Evolutionary conservation across 768 basidiomycete species (phyloP).

Genomic region (Auriscalpium orientale): DNA sequence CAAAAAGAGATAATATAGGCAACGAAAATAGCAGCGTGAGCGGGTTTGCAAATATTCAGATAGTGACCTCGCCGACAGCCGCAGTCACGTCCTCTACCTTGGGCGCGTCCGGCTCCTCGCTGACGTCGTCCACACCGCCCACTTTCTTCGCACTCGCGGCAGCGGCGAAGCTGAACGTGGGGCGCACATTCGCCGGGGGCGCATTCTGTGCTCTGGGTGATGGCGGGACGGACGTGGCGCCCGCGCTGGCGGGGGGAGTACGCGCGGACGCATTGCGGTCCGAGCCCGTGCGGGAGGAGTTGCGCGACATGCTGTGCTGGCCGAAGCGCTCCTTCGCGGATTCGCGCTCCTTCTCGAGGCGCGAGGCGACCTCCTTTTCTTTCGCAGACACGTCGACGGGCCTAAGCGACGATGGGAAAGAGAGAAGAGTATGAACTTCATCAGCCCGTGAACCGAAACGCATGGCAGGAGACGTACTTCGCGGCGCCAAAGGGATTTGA

Average conservation of each 20-base stretch:
- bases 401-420: slow-evolving; percentile 27
- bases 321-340: slow-evolving; percentile 27
- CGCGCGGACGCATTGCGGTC: slow-evolving; percentile 22
- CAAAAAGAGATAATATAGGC: slow-evolving; percentile 8
- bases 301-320: slow-evolving; percentile 38
- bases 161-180: slow-evolving; percentile 75
- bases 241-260: slow-evolving; percentile 17
- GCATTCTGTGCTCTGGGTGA: slow-evolving; percentile 5
- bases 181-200: slow-evolving; percentile 48
- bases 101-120: slow-evolving; percentile 13
- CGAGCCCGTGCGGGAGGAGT: slow-evolving; percentile 26
- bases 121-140: slow-evolving; percentile 18
- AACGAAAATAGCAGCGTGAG: slow-evolving; percentile 1
- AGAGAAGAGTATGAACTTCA: neutral
- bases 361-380: slow-evolving; percentile 69
- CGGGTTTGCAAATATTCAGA: slow-evolving; percentile 15
- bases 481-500: slow-evolving; percentile 87
- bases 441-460: neutral
- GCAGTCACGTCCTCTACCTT: slow-evolving; percentile 20
- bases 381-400: slow-evolving; percentile 78
- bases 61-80: slow-evolving; percentile 30
- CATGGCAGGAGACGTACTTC: slow-evolving; percentile 36
- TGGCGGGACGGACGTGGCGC: slow-evolving; percentile 9
- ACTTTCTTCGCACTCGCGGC: slow-evolving; percentile 51
- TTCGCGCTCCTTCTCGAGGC: slow-evolving; percentile 59